Base-by-base conservation (phyloP, 768 basidiomycete genomes). In the Boletus reticuloceps region DNA sequence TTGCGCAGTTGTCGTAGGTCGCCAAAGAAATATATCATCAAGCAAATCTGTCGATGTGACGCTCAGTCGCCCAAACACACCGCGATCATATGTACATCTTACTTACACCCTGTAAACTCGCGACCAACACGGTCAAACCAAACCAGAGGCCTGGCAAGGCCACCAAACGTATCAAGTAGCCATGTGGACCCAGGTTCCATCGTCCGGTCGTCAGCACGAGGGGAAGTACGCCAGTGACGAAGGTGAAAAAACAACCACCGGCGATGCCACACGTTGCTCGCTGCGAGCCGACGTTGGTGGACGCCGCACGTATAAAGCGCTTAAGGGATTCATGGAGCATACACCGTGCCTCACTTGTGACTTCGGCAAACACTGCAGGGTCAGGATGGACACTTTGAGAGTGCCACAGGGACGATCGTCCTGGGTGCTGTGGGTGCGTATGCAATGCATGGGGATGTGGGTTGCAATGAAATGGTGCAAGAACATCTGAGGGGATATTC, bases 11-110 rank as follows among this genome's bases (percentile, higher is more conserved):
- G 89, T 9, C 89, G 77, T 19, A 91, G 75, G 69, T 91, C 89
- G 9, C 89, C 89, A 62, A 91, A 89, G 31, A 91, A 65, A 65
- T 90, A 91, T 6, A 91, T 81, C 65, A 88, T 88, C 52, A 91
- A 66, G 65, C 89, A 91, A 12, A 80, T 67, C 79, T 70, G 3
- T 36, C 3, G 4, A 70, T 34, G 38, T 37, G 13, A 12, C 16
- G 38, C 29, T 48, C n/a, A 63, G 43, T n/a, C 19, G 29, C 17
- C 19, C 5, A 4, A 37, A 37, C 36, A 37, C 13, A 37, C 13
- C 5, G 14, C 29, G 8, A 29, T 1, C 29, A 29, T 6, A 45
- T 27, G 40, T 10, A 40, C 11, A 22, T 31, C 7, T 47, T 13
- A 63, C 77, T 64, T 56, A 91, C 82, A 5, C 89, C 89, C 56